Conservation (phyloP, 2,329 filamentous ascomycete genomes). For the Aureobasidium sp. region DNA sequence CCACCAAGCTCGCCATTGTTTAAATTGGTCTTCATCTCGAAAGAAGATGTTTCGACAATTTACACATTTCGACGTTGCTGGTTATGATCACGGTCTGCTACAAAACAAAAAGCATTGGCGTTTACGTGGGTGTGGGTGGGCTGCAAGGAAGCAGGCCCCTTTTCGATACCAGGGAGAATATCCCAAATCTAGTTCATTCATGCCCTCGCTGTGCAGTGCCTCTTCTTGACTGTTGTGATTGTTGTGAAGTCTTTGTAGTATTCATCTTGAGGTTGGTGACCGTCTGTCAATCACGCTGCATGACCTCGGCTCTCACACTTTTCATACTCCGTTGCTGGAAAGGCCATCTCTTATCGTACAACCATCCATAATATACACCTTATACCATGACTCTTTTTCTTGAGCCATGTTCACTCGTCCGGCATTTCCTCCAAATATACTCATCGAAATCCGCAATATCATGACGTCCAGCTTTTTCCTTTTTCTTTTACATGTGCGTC, state of each 20-base stretch:
- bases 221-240: neutral
- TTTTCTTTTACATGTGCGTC: constrained; percentile 16
- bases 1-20: constrained; percentile 97
- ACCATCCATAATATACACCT: constrained; percentile 9
- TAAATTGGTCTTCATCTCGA: constrained; percentile 46
- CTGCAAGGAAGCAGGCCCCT: constrained; percentile 16
- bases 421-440: neutral
- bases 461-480: neutral
- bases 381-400: neutral
- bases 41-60: neutral
- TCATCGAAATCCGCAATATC: no score
- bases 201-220: constrained; percentile 14
- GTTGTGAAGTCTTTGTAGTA: neutral
- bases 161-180: constrained; percentile 12
- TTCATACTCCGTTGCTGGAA: no score
- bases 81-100: constrained; percentile 15
- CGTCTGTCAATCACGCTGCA: no score
- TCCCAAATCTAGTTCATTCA: constrained; percentile 16
- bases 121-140: constrained; percentile 13
- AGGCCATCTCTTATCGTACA: constrained; percentile 6
- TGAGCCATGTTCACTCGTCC: neutral
- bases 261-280: no score
- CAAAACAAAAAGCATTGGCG: constrained; percentile 17
- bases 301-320: no score
- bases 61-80: neutral